Percentiles rank a stretch among this genome's conserved stretches.
These are phyloP conservation scores for Phyllostachys edulis DNA, from an alignment of 176 grass and related monocot species.

Conservation along the genomic window DNA sequence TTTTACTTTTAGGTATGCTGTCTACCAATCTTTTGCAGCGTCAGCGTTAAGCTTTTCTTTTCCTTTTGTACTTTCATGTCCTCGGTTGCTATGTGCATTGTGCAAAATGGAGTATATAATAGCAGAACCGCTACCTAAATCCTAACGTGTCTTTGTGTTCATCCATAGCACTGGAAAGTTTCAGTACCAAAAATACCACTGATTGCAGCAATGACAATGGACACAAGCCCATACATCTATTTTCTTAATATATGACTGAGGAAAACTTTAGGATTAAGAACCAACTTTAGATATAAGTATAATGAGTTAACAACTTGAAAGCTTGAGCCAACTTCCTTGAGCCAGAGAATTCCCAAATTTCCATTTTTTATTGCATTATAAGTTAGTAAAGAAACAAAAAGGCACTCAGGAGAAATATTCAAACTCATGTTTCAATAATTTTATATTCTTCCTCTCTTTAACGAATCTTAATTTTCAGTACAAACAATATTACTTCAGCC, in stretches of 20 bases:
- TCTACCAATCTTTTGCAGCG: neutral
- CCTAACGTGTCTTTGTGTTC: neutral
- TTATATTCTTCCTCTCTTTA: neutral
- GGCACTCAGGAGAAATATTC: neutral
- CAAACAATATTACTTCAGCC: neutral
- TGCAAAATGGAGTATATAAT: constrained; percentile 15
- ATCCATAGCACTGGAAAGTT: neutral
- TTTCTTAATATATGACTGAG: neutral
- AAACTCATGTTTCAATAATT: neutral
- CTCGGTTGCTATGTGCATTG: constrained; percentile 2
- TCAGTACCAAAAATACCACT: neutral
- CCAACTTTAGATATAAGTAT: neutral
- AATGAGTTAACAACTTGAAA: neutral
- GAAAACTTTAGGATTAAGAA: neutral
- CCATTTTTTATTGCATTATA: neutral
- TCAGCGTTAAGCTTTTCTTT: neutral
- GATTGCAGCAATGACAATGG: neutral
- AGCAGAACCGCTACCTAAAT: neutral
- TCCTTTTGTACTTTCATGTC: constrained; percentile 6
- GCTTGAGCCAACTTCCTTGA: neutral
- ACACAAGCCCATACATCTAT: neutral
- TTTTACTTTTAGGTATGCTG: constrained; percentile 2
- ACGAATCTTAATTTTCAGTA: neutral
- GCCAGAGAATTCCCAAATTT: neutral
- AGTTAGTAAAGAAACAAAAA: neutral